phyloP scores from a whole-genome alignment of 116 monocot species.

The Thalassia testudinum region DNA sequence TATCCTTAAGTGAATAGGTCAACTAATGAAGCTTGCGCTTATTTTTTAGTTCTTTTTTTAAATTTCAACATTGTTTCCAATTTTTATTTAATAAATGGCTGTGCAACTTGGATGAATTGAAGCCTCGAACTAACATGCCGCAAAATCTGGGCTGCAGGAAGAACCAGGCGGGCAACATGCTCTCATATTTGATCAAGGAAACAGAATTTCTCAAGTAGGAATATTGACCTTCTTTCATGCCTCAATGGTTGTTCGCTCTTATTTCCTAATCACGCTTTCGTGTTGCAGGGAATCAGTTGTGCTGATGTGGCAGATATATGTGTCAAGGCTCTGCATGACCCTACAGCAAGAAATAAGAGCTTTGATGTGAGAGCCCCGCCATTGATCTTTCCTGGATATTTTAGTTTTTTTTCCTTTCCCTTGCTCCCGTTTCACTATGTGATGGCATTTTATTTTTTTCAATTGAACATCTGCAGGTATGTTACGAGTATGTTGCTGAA shows the following conservation, averaged over 20 bases:
- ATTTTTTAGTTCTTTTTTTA: too few relatives aligned
- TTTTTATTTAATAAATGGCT: too few relatives aligned
- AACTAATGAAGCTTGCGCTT: too few relatives aligned
- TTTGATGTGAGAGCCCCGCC: conserved; percentile 57
- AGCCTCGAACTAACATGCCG: too few relatives aligned
- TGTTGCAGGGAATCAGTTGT: conserved; percentile 78
- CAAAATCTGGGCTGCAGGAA: conserved; percentile 35
- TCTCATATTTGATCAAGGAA: conserved; percentile 97
- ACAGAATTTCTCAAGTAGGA: conserved; percentile 83
- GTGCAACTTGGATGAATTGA: too few relatives aligned
- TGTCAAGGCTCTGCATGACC: conserved; percentile 95
- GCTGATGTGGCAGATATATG: conserved; percentile 99
- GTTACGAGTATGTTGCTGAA: conserved; percentile 87
- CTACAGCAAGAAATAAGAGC: conserved; percentile 97
- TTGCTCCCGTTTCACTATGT: too few relatives aligned
- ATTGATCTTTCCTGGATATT: not conserved
- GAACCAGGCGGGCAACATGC: conserved; percentile 98
- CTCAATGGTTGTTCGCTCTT: not conserved
- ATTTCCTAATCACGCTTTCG: not conserved
- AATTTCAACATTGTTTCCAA: too few relatives aligned
- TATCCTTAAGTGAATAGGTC: too few relatives aligned
- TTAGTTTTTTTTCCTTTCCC: not conserved
- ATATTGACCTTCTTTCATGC: too few relatives aligned
- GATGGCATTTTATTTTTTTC: too few relatives aligned
- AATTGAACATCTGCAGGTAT: conserved; percentile 31